Evolutionary conservation across 2,329 filamentous ascomycete genomes (phyloP).

Genomic region (Macrophomina pseudophaseolina): DNA sequence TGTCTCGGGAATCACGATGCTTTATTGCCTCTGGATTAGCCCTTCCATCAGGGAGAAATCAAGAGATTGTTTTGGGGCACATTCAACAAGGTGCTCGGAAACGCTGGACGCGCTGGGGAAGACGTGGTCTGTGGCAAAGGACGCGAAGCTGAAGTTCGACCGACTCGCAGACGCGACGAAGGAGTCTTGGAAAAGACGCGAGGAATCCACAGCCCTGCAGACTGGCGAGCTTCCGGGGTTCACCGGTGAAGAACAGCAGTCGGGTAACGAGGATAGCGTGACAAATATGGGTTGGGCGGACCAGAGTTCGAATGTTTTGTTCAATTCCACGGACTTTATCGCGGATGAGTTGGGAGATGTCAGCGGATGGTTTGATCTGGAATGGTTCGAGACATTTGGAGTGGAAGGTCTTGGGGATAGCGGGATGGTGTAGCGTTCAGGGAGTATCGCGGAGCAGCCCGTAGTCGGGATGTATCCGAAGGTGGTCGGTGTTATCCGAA

Average conservation of each 20-base stretch:
- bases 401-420: background rate
- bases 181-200: conserved; percentile 1
- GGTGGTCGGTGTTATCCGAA: background rate
- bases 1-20: conserved; percentile 55
- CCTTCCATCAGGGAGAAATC: conserved; percentile 47
- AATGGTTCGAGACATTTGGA: conserved; percentile 17
- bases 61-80: conserved; percentile 50
- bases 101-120: conserved; percentile 59
- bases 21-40: conserved; percentile 58
- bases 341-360: conserved; percentile 10
- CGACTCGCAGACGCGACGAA: conserved; percentile 7
- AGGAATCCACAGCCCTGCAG: background rate
- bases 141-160: conserved; percentile 10
- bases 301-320: background rate
- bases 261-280: background rate
- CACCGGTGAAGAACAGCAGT: background rate
- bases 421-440: background rate
- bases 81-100: conserved; percentile 51
- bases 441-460: background rate
- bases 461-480: background rate
- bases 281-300: background rate
- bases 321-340: background rate
- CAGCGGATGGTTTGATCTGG: conserved; percentile 20
- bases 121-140: conserved; percentile 58
- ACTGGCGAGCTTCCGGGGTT: background rate